A percentile compares a stretch with the other conserved stretches of the same genome.
These are phyloP conservation scores for Aureobasidium sp. DNA, from an alignment of 2,329 filamentous ascomycete species.

Conservation along the genomic window DNA sequence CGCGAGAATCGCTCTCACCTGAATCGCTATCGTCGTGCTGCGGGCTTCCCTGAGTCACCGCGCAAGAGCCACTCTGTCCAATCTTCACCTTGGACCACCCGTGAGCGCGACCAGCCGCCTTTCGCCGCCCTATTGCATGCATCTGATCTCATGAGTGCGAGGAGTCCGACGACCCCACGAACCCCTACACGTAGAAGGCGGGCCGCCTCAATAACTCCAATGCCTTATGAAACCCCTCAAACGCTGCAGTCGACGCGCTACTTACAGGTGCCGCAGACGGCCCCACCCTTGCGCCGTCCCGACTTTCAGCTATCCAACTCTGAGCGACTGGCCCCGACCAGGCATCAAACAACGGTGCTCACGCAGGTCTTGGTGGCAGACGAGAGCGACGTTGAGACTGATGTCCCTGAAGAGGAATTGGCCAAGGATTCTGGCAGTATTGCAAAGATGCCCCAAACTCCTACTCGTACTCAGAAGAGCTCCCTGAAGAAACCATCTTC, in stretches of 20 bases:
- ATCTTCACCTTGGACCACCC: conserved; percentile 32
- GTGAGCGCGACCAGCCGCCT: conserved; percentile 32
- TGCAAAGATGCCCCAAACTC: background rate
- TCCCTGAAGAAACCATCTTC: background rate
- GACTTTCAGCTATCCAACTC: background rate
- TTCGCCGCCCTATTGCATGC: conserved; percentile 71
- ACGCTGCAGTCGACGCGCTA: conserved; percentile 29
- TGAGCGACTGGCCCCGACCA: background rate
- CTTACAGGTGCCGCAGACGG: conserved; percentile 17
- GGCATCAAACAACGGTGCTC: background rate
- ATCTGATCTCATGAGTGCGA: conserved; percentile 70
- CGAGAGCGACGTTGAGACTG: conserved; percentile 46
- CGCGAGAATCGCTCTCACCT: conserved; percentile 85
- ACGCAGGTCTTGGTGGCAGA: conserved; percentile 42
- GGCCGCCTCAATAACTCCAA: conserved; percentile 20
- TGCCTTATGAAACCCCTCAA: conserved; percentile 27
- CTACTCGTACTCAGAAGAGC: background rate
- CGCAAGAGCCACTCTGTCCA: background rate
- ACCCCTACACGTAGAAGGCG: conserved; percentile 57
- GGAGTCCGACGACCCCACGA: conserved; percentile 39
- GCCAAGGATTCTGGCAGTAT: conserved; percentile 39
- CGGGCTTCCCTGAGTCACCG: conserved; percentile 43
- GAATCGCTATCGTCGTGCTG: conserved; percentile 63
- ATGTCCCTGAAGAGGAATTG: conserved; percentile 53
- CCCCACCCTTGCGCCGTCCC: conserved; percentile 11